A percentile compares a stretch with the other conserved stretches of the same genome.
Evolutionary conservation across 176 grass and related monocot genomes (phyloP).

Genomic region (Chloris gayana): DNA sequence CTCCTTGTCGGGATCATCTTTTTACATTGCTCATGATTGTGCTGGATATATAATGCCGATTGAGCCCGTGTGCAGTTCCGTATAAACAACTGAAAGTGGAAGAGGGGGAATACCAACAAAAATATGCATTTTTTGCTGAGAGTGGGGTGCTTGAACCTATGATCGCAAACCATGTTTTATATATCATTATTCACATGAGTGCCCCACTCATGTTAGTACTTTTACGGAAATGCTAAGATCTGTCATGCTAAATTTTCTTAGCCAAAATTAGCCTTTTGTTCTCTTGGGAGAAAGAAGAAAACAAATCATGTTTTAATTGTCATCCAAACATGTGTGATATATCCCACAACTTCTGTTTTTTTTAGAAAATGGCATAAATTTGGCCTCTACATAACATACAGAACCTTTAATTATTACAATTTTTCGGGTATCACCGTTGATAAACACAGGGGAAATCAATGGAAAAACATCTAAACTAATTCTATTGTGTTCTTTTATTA

Average conservation of each 20-base stretch:
- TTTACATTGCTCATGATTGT: slow-evolving; percentile 39
- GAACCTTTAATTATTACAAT: no score
- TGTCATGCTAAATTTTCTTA: neutral
- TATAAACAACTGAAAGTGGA: neutral
- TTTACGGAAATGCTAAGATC: neutral
- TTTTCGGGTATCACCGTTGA: no score
- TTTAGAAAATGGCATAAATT: no score
- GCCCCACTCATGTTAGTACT: neutral
- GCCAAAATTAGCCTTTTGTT: neutral
- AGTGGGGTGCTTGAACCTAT: neutral
- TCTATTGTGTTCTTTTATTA: no score
- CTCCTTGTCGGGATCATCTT: slow-evolving; percentile 45
- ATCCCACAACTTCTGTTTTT: no score
- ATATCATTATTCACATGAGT: slow-evolving; percentile 1
- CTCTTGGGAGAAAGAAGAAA: neutral
- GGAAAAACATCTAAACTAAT: no score
- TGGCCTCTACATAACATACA: no score
- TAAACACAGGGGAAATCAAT: no score
- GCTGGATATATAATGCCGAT: neutral
- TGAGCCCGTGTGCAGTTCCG: neutral
- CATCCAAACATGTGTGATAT: no score
- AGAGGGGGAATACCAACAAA: neutral
- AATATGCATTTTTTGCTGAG: neutral
- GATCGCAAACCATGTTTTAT: neutral
- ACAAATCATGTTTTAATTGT: no score